Conservation (phyloP, 371 early-diverging fungal species). For the Syncephalastrum sp. region DNA sequence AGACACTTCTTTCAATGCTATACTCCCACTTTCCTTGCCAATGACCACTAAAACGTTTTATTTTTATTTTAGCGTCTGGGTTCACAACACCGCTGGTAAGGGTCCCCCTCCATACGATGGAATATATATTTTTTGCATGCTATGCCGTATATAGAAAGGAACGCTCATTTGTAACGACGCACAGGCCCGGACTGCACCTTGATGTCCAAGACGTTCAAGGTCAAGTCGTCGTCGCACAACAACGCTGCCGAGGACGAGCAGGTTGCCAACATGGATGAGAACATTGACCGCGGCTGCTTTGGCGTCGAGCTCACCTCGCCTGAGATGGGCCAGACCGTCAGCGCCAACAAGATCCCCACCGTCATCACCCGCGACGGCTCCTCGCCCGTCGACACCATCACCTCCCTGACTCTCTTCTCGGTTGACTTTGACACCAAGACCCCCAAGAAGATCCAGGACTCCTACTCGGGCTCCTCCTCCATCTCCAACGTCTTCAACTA, state of each 20-base stretch:
- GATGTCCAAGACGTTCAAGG: slow-evolving; percentile 22
- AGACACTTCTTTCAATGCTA: background rate
- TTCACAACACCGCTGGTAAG: slow-evolving; percentile 20
- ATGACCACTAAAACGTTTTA: background rate
- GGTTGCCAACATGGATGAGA: slow-evolving; percentile 10
- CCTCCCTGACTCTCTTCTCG: slow-evolving; percentile 11
- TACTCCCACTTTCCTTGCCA: background rate
- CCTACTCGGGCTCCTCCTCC: slow-evolving; percentile 11
- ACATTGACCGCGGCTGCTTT: slow-evolving; percentile 27
- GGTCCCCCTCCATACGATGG: background rate
- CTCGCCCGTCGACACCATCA: slow-evolving; percentile 16
- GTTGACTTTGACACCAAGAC: slow-evolving; percentile 9
- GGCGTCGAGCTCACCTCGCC: slow-evolving; percentile 19
- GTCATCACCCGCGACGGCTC: slow-evolving; percentile 6
- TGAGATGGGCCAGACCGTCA: slow-evolving; percentile 12
- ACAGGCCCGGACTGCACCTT: slow-evolving; percentile 25
- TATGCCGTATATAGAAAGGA: slow-evolving; percentile 5
- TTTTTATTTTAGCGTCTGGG: slow-evolving; percentile 18
- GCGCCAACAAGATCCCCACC: slow-evolving; percentile 3
- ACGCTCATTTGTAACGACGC: slow-evolving; percentile 3
- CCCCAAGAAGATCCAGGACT: slow-evolving; percentile 12
- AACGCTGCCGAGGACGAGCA: slow-evolving; percentile 14
- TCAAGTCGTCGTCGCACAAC: slow-evolving; percentile 13
- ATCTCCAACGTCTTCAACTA: slow-evolving; percentile 12
- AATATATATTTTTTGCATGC: background rate